Base-by-base conservation (phyloP, 495 filamentous ascomycete genomes). In the Xylaria scruposa region DNA sequence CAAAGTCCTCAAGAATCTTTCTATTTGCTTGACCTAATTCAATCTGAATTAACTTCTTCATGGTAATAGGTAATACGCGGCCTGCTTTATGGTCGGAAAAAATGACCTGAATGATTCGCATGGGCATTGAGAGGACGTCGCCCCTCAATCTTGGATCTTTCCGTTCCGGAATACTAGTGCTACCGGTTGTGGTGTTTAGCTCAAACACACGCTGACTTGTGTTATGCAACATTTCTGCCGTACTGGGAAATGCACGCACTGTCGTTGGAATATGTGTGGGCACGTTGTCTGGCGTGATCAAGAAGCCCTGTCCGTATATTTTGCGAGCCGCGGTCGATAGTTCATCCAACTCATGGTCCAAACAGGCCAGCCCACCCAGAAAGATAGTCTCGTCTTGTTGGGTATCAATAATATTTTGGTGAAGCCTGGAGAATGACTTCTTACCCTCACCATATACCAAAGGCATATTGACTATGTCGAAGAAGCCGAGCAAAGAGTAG, bases 391-490 rank as follows among this genome's bases (percentile, higher is more conserved):
- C 66, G 40, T 68, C 66, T 4, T 29, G 46, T n/a, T 44, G 54
- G 17, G 29, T 49, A 24, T 49, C 8, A 1, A 69, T 21, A 8
- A 69, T 60, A 0, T 61, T 8, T 29, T 38, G 13, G 36, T 71
- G 60, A 64, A 63, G 69, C 26, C 60, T 65, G 6, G 24, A 21
- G 31, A 71, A 60, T 4, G 66, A 7, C 59, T 60, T 70, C 8
- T 47, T 44, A 8, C 54, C 56, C 19, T 67, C 72, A 1, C 68
- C 72, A 47, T 71, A 74, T 9, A 63, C 17, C 7, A 66, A 40
- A 56, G 68, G 68, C 68, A 73, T 73, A 6, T 47, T 60, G 58
- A 42, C 51, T 26, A 62, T 69, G 42, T 67, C 66, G 63, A 70
- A 70, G 10, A 69, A 1, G 15, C 56, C 68, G 13, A 73, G 60